A percentile compares a stretch with the other conserved stretches of the same genome.
These are phyloP conservation scores for Arthrobotrys musiformis DNA, from an alignment of 2,329 filamentous ascomycete species.

Conservation along the genomic window DNA sequence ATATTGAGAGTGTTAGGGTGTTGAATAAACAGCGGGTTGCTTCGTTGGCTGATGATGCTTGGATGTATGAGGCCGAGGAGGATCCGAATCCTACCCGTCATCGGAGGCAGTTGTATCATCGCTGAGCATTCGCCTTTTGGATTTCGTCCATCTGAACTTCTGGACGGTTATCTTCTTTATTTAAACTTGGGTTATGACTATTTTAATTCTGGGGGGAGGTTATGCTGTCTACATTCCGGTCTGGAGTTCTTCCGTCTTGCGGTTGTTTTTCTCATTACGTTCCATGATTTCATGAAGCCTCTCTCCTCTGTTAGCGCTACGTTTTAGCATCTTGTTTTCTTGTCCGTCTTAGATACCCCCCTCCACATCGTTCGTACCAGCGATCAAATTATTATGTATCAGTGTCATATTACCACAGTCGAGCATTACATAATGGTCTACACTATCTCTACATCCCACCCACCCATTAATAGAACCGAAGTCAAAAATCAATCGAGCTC, in stretches of 20 bases:
- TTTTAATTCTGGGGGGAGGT: not conserved
- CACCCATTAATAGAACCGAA: too few species aligned
- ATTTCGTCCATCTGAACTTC: not conserved
- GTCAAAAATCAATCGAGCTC: constrained; percentile 53
- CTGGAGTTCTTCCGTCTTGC: not conserved
- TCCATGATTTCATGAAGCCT: not conserved
- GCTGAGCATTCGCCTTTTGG: constrained; percentile 1
- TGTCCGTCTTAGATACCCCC: not conserved
- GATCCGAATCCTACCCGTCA: constrained; percentile 59
- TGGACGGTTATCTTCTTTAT: not conserved
- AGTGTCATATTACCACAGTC: constrained; percentile 1
- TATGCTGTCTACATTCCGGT: not conserved
- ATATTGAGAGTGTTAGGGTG: constrained; percentile 64
- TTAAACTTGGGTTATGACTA: not conserved
- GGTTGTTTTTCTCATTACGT: not conserved
- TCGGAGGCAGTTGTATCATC: constrained; percentile 38
- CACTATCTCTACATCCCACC: not conserved
- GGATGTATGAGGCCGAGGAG: constrained; percentile 85
- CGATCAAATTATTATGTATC: constrained; percentile 21
- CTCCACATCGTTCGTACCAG: not conserved
- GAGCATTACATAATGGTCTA: not conserved
- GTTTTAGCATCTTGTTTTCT: not conserved
- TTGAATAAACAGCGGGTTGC: constrained; percentile 71
- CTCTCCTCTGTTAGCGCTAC: not conserved
- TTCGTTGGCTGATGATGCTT: constrained; percentile 81